Conservation (phyloP, 805 yeast genomes). For the Candida alai region DNA sequence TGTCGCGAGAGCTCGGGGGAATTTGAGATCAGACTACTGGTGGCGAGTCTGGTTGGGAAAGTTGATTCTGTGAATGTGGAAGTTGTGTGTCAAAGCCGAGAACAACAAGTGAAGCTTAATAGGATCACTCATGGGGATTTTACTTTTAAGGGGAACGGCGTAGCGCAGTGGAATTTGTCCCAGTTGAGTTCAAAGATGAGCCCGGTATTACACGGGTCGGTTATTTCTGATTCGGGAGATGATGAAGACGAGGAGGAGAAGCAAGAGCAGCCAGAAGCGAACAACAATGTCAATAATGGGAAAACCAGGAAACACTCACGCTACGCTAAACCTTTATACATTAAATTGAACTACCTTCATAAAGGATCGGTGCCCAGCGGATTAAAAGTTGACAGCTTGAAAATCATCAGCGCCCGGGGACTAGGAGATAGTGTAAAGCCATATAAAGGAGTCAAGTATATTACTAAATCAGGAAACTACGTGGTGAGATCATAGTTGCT, state of each 20-base stretch:
- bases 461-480: slow-evolving; percentile 59
- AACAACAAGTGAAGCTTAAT: slow-evolving; percentile 45
- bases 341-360: slow-evolving; percentile 51
- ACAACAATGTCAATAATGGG: slow-evolving; percentile 1
- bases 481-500: slow-evolving; percentile 39
- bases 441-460: slow-evolving; percentile 87
- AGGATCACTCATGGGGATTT: slow-evolving; percentile 79
- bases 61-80: slow-evolving; percentile 31
- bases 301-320: slow-evolving; percentile 5
- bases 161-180: slow-evolving; percentile 65
- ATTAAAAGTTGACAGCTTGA: slow-evolving; percentile 60
- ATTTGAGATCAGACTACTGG: slow-evolving; percentile 55
- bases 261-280: slow-evolving; percentile 7
- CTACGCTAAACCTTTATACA: slow-evolving; percentile 27
- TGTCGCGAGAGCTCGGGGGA: slow-evolving; percentile 41
- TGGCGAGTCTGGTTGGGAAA: slow-evolving; percentile 24
- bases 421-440: slow-evolving; percentile 63
- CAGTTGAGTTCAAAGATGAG: slow-evolving; percentile 57
- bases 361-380: slow-evolving; percentile 78
- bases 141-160: slow-evolving; percentile 46
- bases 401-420: slow-evolving; percentile 55
- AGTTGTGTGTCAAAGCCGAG: slow-evolving; percentile 16
- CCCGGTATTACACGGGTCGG: slow-evolving; percentile 63
- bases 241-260: slow-evolving; percentile 15
- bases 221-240: slow-evolving; percentile 20